Percentiles rank a stretch among this genome's conserved stretches.
These are phyloP conservation scores for Pseudoturritis turrita DNA, from an alignment of 345 rosid genomes.

Conservation along the genomic window DNA sequence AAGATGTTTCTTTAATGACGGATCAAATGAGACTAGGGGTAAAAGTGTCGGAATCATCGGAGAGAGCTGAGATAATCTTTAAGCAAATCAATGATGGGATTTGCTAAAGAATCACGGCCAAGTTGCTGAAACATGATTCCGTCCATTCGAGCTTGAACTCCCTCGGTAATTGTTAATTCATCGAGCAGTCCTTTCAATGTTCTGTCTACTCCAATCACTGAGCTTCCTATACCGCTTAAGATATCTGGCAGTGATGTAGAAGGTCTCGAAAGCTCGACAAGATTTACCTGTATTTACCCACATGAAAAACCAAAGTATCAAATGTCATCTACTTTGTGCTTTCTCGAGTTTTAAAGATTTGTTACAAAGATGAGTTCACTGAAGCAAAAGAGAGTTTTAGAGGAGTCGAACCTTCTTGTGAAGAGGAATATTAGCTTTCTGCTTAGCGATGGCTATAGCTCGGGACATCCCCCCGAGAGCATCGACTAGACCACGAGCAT, in stretches of 20 bases:
- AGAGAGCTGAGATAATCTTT: slow-evolving; percentile 75
- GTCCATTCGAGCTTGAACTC: slow-evolving; percentile 91
- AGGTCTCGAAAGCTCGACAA: slow-evolving; percentile 80
- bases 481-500: slow-evolving; percentile 77
- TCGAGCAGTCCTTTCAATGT: slow-evolving; percentile 54
- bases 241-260: slow-evolving; percentile 68
- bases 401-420: slow-evolving; percentile 46
- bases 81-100: slow-evolving; percentile 55
- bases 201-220: slow-evolving; percentile 66
- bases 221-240: slow-evolving; percentile 62
- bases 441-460: slow-evolving; percentile 86
- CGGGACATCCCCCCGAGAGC: slow-evolving; percentile 82
- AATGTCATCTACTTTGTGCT: neutral
- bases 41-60: slow-evolving; percentile 27
- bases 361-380: neutral
- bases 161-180: slow-evolving; percentile 49
- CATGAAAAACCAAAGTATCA: neutral
- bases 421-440: slow-evolving; percentile 71
- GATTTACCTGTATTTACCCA: slow-evolving; percentile 50
- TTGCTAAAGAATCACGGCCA: slow-evolving; percentile 46
- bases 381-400: neutral
- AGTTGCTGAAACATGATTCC: slow-evolving; percentile 75
- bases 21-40: neutral
- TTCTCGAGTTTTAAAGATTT: neutral
- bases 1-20: neutral